Evolutionary conservation across 441 rosid species (phyloP).

Genomic region (Bruguiera hainesii): DNA sequence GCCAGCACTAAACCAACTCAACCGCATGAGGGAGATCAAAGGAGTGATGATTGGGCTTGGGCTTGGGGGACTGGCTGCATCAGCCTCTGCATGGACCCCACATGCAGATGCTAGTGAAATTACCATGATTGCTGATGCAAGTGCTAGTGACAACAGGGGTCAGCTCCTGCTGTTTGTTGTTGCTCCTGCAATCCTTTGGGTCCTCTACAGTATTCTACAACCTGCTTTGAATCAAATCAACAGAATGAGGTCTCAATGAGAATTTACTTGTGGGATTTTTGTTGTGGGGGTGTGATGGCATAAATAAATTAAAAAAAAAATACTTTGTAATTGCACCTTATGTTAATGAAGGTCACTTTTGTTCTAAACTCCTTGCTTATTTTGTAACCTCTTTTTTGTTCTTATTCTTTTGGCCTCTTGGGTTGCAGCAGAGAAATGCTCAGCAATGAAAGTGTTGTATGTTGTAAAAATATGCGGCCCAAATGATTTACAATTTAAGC

Average conservation of each 20-base stretch:
- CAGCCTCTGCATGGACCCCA: slow-evolving; percentile 40
- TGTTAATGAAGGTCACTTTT: slow-evolving; percentile 16
- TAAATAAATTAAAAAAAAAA: background rate
- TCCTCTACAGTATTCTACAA: slow-evolving; percentile 48
- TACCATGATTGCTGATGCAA: slow-evolving; percentile 39
- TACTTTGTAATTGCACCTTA: slow-evolving; percentile 30
- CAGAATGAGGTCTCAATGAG: slow-evolving; percentile 44
- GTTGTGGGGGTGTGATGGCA: slow-evolving; percentile 17
- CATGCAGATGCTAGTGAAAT: slow-evolving; percentile 51
- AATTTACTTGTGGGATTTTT: slow-evolving; percentile 2
- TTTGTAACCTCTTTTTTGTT: background rate
- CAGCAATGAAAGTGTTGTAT: background rate
- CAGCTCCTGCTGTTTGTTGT: slow-evolving; percentile 48
- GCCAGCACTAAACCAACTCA: slow-evolving; percentile 83
- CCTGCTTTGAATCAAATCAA: slow-evolving; percentile 62
- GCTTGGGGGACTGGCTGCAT: slow-evolving; percentile 57
- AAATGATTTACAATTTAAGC: too few relatives aligned
- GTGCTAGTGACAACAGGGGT: slow-evolving; percentile 65
- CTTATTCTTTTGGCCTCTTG: background rate
- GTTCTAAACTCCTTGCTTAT: background rate
- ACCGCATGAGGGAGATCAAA: slow-evolving; percentile 58
- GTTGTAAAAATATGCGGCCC: background rate
- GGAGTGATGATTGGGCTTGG: slow-evolving; percentile 75
- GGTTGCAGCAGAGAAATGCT: background rate
- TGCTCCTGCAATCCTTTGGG: slow-evolving; percentile 51